Percentiles rank a stretch among this genome's conserved stretches.
Evolutionary conservation across 306 rosid species (phyloP).

Genomic region (Pachyrhizus erosus): DNA sequence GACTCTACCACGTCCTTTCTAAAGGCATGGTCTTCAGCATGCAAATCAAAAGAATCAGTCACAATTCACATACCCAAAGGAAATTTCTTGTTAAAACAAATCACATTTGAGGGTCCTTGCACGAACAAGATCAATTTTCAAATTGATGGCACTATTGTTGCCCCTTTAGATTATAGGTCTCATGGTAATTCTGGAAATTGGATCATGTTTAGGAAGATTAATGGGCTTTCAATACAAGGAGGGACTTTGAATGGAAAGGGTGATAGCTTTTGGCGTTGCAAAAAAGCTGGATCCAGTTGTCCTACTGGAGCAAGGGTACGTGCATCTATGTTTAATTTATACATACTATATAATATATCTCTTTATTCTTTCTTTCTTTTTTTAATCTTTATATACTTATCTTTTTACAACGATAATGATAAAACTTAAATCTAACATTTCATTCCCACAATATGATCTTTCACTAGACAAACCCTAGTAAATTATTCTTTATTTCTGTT

Average conservation of each 20-base stretch:
- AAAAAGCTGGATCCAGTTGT: constrained; percentile 33
- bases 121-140: constrained; percentile 29
- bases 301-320: constrained; percentile 53
- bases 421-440: too few relatives aligned
- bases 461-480: not conserved
- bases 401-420: too few relatives aligned
- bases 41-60: constrained; percentile 32
- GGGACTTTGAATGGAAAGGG: constrained; percentile 51
- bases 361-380: not conserved
- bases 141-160: constrained; percentile 52
- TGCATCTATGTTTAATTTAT: not conserved
- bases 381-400: not conserved
- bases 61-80: constrained; percentile 51
- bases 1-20: constrained; percentile 42
- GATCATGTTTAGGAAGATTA: constrained; percentile 48
- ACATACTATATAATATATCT: not conserved
- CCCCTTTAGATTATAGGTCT: constrained; percentile 44
- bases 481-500: not conserved
- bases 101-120: constrained; percentile 53
- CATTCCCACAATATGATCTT: too few relatives aligned
- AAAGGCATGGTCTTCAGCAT: constrained; percentile 50
- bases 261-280: constrained; percentile 44
- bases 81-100: constrained; percentile 48
- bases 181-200: constrained; percentile 47
- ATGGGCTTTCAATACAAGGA: constrained; percentile 42